Conservation (phyloP, 1,284 basidiomycete genomes). For the Clitocybe nebularis region DNA sequence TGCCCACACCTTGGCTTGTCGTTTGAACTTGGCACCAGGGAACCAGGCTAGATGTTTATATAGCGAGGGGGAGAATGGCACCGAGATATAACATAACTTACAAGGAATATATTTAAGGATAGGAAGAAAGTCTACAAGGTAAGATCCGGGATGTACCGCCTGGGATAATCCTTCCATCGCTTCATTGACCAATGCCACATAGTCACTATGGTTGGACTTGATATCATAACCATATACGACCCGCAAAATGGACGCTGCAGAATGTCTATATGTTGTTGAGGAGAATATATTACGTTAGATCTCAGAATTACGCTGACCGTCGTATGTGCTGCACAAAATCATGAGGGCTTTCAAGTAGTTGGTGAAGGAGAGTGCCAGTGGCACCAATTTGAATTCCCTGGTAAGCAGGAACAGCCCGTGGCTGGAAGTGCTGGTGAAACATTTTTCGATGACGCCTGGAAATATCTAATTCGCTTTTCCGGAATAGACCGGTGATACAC, state of each 20-base stretch:
- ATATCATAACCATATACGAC: conserved; percentile 3
- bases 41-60: background rate
- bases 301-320: conserved; percentile 11
- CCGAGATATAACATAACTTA: background rate
- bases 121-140: conserved; percentile 1
- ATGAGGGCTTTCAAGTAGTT: conserved; percentile 13
- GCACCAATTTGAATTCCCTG: conserved; percentile 6
- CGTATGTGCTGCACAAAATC: conserved; percentile 13
- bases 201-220: background rate
- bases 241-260: background rate
- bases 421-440: conserved; percentile 16
- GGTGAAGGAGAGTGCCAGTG: conserved; percentile 11
- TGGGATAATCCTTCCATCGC: background rate
- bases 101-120: background rate
- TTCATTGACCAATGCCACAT: background rate
- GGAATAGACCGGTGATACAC: conserved; percentile 1
- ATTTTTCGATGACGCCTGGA: conserved; percentile 8
- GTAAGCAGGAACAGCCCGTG: conserved; percentile 9
- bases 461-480: conserved; percentile 1
- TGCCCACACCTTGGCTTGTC: background rate
- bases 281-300: background rate
- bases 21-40: conserved; percentile 1
- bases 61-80: background rate
- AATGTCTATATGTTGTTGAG: background rate
- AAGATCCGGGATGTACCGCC: background rate